A percentile compares a stretch with the other conserved stretches of the same genome.
These are phyloP conservation scores for Chalciporus sp. DNA, from an alignment of 1,284 basidiomycete species.

Conservation along the genomic window DNA sequence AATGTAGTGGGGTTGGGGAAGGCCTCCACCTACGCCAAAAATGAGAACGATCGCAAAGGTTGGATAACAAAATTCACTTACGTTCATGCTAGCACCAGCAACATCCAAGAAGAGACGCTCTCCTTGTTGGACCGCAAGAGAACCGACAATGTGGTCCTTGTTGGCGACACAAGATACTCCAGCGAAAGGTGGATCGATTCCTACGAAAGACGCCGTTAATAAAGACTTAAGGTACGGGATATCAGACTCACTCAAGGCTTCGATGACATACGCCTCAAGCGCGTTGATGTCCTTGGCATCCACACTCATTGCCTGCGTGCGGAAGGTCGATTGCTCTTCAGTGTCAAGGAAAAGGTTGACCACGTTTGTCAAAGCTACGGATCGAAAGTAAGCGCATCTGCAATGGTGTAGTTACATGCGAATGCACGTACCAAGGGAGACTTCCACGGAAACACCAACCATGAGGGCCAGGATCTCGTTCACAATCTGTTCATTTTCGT, in stretches of 20 bases:
- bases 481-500: constrained; percentile 58
- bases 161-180: constrained; percentile 42
- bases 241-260: constrained; percentile 62
- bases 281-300: constrained; percentile 40
- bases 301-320: constrained; percentile 38
- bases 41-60: background rate
- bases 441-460: constrained; percentile 66
- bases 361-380: constrained; percentile 49
- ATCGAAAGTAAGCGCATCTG: constrained; percentile 4
- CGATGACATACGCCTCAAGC: constrained; percentile 58
- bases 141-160: constrained; percentile 45
- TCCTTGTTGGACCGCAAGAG: constrained; percentile 44
- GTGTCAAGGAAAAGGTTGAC: constrained; percentile 64
- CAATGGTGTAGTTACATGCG: background rate
- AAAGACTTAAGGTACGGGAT: background rate
- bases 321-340: constrained; percentile 43
- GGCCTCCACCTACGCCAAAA: constrained; percentile 40
- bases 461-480: constrained; percentile 74
- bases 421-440: constrained; percentile 57
- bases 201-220: constrained; percentile 29
- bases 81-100: constrained; percentile 55
- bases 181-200: constrained; percentile 52
- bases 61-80: constrained; percentile 25
- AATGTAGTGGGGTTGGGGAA: constrained; percentile 54
- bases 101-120: constrained; percentile 65